These are phyloP conservation scores for Tricholomella constricta DNA, from an alignment of 768 basidiomycete species.

Conservation along the genomic window DNA sequence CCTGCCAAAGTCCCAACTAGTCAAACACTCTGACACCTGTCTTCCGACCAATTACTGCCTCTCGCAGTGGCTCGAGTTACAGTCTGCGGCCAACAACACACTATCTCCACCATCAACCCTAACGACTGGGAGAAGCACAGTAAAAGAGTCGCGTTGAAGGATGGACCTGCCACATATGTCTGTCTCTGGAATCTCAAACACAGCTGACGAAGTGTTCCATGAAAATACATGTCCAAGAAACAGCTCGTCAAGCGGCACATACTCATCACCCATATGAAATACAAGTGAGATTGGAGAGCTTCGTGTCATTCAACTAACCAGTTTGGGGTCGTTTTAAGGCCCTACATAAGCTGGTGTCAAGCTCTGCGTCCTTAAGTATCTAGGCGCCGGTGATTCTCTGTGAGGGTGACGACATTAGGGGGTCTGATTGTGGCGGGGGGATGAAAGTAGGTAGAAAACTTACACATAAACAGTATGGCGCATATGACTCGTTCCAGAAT, in stretches of 20 bases:
- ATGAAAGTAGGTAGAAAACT: no score
- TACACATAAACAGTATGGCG: no score
- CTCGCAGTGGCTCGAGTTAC: no score
- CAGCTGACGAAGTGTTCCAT: conserved; percentile 4
- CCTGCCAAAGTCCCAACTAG: no score
- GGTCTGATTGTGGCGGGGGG: no score
- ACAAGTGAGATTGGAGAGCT: conserved; percentile 46
- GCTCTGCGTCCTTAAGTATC: no score
- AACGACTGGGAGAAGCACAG: conserved; percentile 25
- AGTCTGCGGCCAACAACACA: no score
- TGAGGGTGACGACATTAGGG: background rate
- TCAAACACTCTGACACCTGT: no score
- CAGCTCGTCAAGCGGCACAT: conserved; percentile 73
- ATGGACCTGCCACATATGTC: conserved; percentile 22
- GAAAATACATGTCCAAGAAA: conserved; percentile 42
- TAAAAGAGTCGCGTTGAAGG: conserved; percentile 13
- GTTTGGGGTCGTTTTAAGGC: background rate
- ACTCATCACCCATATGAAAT: conserved; percentile 59
- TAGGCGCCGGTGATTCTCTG: background rate
- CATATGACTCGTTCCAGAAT: no score
- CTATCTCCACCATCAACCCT: background rate
- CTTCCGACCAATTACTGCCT: no score
- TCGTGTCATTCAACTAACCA: background rate
- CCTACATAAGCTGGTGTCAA: background rate
- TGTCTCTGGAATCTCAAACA: conserved; percentile 33